Percentiles rank a stretch among this genome's conserved stretches.
phyloP scores from a whole-genome alignment of 495 filamentous ascomycete species.

The Hamigera avellanea region DNA sequence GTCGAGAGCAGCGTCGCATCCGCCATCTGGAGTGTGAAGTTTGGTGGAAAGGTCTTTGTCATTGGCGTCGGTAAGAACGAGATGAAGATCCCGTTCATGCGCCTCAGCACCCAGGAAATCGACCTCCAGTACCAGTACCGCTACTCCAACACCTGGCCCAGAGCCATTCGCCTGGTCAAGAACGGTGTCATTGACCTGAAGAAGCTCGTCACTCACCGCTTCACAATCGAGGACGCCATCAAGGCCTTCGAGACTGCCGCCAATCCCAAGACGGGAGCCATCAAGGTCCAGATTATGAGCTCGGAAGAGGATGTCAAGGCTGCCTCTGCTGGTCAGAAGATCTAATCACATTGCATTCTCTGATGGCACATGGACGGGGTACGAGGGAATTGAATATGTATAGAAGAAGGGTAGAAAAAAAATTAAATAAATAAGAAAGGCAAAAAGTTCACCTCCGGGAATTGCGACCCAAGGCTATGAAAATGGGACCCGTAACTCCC shows the following conservation, averaged over 20 bases:
- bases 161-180: constrained; percentile 77
- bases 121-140: constrained; percentile 94
- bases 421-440: no score
- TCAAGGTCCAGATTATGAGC: constrained; percentile 82
- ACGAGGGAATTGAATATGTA: no score
- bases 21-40: constrained; percentile 80
- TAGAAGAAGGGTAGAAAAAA: no score
- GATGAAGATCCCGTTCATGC: constrained; percentile 90
- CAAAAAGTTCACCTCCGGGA: no score
- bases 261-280: constrained; percentile 82
- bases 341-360: constrained; percentile 7
- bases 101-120: constrained; percentile 77
- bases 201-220: constrained; percentile 80
- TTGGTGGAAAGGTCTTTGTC: constrained; percentile 88
- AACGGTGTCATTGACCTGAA: constrained; percentile 69
- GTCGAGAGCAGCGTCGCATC: constrained; percentile 80
- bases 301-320: constrained; percentile 34
- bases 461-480: no score
- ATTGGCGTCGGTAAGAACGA: constrained; percentile 90
- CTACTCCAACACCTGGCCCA: constrained; percentile 90
- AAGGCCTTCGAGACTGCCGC: constrained; percentile 81
- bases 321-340: constrained; percentile 25
- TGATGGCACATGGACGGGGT: background rate
- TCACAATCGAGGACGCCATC: constrained; percentile 70
- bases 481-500: no score